Base-by-base conservation (phyloP, 805 yeast species). In the Nakazawaea siamensis region DNA sequence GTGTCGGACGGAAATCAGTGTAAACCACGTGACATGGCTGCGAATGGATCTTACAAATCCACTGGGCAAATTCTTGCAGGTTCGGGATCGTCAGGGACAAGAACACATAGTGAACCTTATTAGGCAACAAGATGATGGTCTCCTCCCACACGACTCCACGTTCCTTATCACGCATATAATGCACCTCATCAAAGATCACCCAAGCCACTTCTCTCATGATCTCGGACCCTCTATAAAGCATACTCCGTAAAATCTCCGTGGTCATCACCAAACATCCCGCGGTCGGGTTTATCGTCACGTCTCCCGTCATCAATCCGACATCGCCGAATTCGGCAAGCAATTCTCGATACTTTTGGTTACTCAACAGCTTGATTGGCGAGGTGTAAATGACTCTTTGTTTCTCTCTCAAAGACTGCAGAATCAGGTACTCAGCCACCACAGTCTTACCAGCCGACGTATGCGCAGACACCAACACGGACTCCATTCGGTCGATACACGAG, bases 111-210 rank as follows among this genome's bases (percentile, higher is more conserved):
- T 83, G 90, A 13, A 92, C 97, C 65, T 88, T 88, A 49, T 94
- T 97, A 4, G 99, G 99, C 28, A 92, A 67, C 53, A 92, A 64
- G 39, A 92, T 92, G 45, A 92, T 90, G 12, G 97, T 90, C 59
- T 92, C 99, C 62, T 92, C 99, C 99, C 99, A 92, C 24, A 92
- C 98, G 35, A 92, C 99, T 57, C 99, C 99, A 62, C 99, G 77
- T 46, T 87, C 92, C 48, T 86, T 81, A 57, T 92, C 99, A 62
- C 97, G 79, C 94, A 92, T 92, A 60, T 92, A 92, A 62, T 92
- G 99, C 30, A 92, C 96, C 57, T 92, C 99, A 59, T 92, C 99
- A 46, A 92, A 92, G 26, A 92, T 78, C 33, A 92, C 98, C 95
- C 96, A 92, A 0, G 96, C 96, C 27, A 92, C 97, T 66, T 92